phyloP scores from a whole-genome alignment of 169 alveolate genomes.

The Plasmodium falciparum region DNA sequence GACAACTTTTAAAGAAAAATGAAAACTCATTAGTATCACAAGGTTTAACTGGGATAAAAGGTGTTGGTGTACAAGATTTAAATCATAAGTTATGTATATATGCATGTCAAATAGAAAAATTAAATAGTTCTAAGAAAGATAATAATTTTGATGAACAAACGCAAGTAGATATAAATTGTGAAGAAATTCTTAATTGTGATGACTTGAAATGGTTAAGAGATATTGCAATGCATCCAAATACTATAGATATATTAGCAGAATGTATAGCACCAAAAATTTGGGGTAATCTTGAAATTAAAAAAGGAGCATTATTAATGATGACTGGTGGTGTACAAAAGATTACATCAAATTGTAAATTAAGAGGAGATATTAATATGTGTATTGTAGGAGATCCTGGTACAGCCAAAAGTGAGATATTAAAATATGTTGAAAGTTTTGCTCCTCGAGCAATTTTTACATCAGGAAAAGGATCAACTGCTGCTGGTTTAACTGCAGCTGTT shows the following conservation, averaged over 20 bases:
- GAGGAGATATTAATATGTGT: constrained; percentile 98
- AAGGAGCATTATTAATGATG: constrained; percentile 96
- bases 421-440: constrained; percentile 92
- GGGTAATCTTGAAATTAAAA: constrained; percentile 97
- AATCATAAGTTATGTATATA: constrained; percentile 94
- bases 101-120: constrained; percentile 84
- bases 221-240: constrained; percentile 84
- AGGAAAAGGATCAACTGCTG: constrained; percentile 98
- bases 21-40: constrained; percentile 84
- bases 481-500: constrained; percentile 98
- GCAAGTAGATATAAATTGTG: constrained; percentile 79
- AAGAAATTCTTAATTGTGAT: constrained; percentile 81
- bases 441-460: constrained; percentile 96
- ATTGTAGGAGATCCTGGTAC: constrained; percentile 99
- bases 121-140: constrained; percentile 80
- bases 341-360: constrained; percentile 93
- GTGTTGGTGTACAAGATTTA: constrained; percentile 95
- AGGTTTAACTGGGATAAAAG: constrained; percentile 95
- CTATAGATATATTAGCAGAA: constrained; percentile 89
- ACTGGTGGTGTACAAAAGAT: constrained; percentile 97
- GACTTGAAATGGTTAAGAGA: constrained; percentile 86
- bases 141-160: constrained; percentile 76
- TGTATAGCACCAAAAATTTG: constrained; percentile 96
- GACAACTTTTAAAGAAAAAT: constrained; percentile 80
- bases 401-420: constrained; percentile 97